Conservation (phyloP, 257 asterid genomes). For the Perilla frutescens region DNA sequence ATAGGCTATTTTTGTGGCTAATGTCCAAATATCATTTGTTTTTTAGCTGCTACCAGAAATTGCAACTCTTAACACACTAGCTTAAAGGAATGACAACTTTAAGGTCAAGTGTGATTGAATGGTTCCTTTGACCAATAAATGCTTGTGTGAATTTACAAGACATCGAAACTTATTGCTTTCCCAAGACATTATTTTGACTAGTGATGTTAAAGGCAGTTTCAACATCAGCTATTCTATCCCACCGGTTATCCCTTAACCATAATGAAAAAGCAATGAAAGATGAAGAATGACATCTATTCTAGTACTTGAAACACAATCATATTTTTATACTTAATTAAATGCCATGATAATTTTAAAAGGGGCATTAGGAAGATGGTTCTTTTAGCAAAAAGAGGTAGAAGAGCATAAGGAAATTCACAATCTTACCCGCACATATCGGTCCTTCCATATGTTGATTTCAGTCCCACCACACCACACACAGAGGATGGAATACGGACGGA, state of each 20-base stretch:
- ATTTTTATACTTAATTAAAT: background rate
- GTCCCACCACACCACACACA: constrained; percentile 94
- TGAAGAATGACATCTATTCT: background rate
- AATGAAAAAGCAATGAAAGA: too few relatives aligned
- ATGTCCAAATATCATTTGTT: constrained; percentile 17
- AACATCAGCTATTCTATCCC: background rate
- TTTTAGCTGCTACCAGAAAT: constrained; percentile 11
- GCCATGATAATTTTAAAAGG: constrained; percentile 2
- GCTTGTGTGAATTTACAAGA: constrained; percentile 1
- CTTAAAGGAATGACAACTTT: constrained; percentile 6
- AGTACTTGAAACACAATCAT: constrained; percentile 16
- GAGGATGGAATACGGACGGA: constrained; percentile 97
- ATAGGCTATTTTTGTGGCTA: background rate
- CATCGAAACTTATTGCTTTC: background rate
- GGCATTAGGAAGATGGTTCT: background rate
- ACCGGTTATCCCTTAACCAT: background rate
- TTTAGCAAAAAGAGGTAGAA: constrained; percentile 26
- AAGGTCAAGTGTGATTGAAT: background rate
- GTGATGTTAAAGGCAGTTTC: background rate
- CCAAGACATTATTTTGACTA: constrained; percentile 18
- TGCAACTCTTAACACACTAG: background rate
- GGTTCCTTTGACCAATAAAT: background rate
- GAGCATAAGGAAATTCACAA: constrained; percentile 30
- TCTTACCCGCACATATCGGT: constrained; percentile 86
- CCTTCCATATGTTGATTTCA: constrained; percentile 91